These are phyloP conservation scores for Aaosphaeria arxii DNA, from an alignment of 2,329 filamentous ascomycete genomes.

Conservation along the genomic window DNA sequence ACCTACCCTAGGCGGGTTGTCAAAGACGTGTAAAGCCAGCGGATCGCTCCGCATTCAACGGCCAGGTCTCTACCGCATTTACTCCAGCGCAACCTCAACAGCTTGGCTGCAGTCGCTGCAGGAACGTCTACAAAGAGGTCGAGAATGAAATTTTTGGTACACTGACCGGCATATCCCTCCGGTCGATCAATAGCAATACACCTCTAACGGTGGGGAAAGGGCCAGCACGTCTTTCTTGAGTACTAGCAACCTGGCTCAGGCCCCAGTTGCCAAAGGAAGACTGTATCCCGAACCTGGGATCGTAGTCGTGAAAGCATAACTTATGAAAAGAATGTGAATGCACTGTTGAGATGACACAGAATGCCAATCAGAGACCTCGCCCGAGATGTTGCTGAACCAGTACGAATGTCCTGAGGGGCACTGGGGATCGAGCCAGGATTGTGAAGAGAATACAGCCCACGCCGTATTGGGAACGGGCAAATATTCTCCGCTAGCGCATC, in stretches of 20 bases:
- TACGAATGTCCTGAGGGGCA: constrained; percentile 9
- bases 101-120: constrained; percentile 20
- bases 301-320: constrained; percentile 14
- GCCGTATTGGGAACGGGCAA: constrained; percentile 17
- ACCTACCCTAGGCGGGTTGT: constrained; percentile 8
- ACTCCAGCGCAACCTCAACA: constrained; percentile 13
- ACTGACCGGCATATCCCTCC: constrained; percentile 17
- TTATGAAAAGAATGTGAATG: constrained; percentile 16
- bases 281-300: constrained; percentile 10
- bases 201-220: constrained; percentile 5
- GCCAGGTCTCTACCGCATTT: constrained; percentile 20
- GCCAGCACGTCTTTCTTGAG: constrained; percentile 5
- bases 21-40: constrained; percentile 17
- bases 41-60: constrained; percentile 30
- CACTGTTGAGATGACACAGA: constrained; percentile 5
- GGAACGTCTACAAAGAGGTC: constrained; percentile 14
- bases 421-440: constrained; percentile 5
- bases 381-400: constrained; percentile 9
- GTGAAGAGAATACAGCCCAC: constrained; percentile 7
- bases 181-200: constrained; percentile 13
- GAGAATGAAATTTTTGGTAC: constrained; percentile 9
- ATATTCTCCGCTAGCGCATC: constrained; percentile 16
- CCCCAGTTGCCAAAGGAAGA: constrained; percentile 19
- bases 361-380: constrained; percentile 5
- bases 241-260: constrained; percentile 4